These are phyloP conservation scores for Athelia sp. DNA, from an alignment of 1,284 basidiomycete genomes.

Conservation along the genomic window DNA sequence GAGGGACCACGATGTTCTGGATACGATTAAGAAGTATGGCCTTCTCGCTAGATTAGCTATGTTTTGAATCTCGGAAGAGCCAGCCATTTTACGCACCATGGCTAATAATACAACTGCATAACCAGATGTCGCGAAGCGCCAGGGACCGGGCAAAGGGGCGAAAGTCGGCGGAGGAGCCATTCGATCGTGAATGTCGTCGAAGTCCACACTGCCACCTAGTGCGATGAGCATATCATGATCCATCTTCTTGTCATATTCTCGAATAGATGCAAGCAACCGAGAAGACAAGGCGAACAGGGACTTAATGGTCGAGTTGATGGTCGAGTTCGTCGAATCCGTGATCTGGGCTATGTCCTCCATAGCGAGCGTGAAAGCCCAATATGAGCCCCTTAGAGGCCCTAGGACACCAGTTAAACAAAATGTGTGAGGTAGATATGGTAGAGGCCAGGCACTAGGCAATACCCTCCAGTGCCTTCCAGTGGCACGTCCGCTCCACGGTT, in stretches of 20 bases:
- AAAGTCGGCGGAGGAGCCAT: slow-evolving; percentile 3
- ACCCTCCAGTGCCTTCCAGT: no score
- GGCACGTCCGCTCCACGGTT: no score
- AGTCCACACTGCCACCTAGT: slow-evolving; percentile 5
- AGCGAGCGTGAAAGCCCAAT: no score
- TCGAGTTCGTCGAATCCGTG: not conserved
- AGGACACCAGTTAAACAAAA: not conserved
- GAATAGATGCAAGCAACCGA: not conserved
- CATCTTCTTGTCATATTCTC: not conserved
- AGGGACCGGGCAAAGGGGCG: slow-evolving; percentile 47
- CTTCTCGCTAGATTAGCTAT: slow-evolving; percentile 33
- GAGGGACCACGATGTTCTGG: slow-evolving; percentile 70
- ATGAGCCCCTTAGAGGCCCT: no score
- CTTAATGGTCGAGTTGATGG: not conserved
- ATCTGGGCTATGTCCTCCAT: no score
- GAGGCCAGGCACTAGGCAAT: no score
- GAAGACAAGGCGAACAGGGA: slow-evolving; percentile 3
- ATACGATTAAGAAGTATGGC: slow-evolving; percentile 66
- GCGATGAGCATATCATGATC: slow-evolving; percentile 9
- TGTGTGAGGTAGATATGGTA: no score
- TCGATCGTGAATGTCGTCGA: slow-evolving; percentile 7
- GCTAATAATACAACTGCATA: slow-evolving; percentile 61
- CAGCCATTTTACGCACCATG: slow-evolving; percentile 40
- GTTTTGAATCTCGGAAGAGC: slow-evolving; percentile 4
- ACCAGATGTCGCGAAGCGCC: slow-evolving; percentile 65